Evolutionary conservation across 345 rosid species (phyloP), one percentile per base, ranked within the genome.

Genomic region (Corymbia maculata): DNA sequence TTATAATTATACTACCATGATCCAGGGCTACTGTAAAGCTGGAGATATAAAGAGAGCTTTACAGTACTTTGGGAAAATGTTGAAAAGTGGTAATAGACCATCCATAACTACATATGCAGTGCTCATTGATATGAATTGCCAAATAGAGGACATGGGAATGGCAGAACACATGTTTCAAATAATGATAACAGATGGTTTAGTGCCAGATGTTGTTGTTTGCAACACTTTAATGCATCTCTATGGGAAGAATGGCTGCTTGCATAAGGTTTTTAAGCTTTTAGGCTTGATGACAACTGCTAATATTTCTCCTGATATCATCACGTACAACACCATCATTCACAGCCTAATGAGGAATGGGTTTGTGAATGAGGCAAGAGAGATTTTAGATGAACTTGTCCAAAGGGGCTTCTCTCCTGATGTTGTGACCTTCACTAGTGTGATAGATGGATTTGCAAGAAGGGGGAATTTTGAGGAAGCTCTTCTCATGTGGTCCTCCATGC

Each of bases 391-490:
- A 90, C 94, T 94, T 86, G 88, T 91, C 36, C 87, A 92, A 87
- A 86, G 94, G 36, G 94, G 93, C 16, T 89, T 91, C 44, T 89
- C 90, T 51, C 94, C 92, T 45, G 90, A 92, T 89, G 89, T 87
- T 47, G 87, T 92, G 87, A 92, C 95, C 87, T 92, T 92, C 89
- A 93, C 94, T 28, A 90, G 91, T 91, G 89, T 94, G 87, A 94
- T 94, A 86, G 90, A 89, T 90, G 95, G 94, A 89, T 87, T 91
- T 21, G 93, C 93, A 11, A 91, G 89, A 86, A 89, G 59, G 44
- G 93, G 90, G 28, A 88, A 88, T 85, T 93, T 92, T 90, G 91
- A 92, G 91, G 95, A 94, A 90, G 94, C 93, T 30, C 91, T 92
- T 91, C 89, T 92, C 47, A 68, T 92, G 79, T 94, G 93, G 94